Evolutionary conservation across 768 basidiomycete genomes (phyloP).

Genomic region (Leccinum uliginosum): DNA sequence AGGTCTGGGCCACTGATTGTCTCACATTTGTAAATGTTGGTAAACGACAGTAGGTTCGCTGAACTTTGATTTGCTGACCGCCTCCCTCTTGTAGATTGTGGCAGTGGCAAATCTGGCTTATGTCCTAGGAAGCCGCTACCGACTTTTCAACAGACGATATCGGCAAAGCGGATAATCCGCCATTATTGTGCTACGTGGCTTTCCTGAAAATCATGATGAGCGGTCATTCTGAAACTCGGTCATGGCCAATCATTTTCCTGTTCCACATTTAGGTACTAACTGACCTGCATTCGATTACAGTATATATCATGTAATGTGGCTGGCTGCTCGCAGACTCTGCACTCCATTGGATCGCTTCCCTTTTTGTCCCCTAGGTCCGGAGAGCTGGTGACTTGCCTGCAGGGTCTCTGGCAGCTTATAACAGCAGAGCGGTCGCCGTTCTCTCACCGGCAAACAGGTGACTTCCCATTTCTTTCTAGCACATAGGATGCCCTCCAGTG

Average conservation of each 20-base stretch:
- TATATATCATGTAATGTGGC: neutral
- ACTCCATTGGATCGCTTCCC: neutral
- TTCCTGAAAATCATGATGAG: slow-evolving; percentile 27
- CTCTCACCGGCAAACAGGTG: neutral
- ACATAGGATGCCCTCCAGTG: slow-evolving; percentile 4
- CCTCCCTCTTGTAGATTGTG: no score
- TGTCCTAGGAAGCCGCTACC: neutral
- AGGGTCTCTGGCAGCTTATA: neutral
- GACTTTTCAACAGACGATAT: neutral
- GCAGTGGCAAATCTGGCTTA: neutral
- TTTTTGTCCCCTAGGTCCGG: no score
- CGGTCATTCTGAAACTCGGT: neutral
- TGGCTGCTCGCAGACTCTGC: neutral
- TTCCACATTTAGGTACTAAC: slow-evolving; percentile 9
- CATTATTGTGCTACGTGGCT: neutral
- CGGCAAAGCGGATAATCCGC: neutral
- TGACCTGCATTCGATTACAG: neutral
- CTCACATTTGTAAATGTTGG: neutral
- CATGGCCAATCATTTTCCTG: neutral
- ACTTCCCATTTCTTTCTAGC: neutral
- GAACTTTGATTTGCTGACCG: no score
- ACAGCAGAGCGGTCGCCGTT: neutral
- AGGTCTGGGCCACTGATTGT: no score
- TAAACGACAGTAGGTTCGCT: neutral
- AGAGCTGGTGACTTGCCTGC: neutral